Evolutionary conservation across 2,329 filamentous ascomycete species (phyloP).

Genomic region (Seiridium cupressi): DNA sequence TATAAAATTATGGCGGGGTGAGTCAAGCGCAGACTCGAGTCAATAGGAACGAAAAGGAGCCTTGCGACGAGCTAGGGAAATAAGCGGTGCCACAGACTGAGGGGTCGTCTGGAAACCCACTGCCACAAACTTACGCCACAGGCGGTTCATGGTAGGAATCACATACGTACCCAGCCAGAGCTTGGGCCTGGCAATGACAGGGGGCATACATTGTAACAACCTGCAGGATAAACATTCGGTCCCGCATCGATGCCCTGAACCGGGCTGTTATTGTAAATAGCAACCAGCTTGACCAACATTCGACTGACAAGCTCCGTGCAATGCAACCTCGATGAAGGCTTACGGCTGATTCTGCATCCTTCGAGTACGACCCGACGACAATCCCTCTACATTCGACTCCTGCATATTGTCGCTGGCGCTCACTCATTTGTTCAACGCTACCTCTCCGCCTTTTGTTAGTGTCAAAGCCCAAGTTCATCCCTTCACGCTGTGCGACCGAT

Average conservation of each 20-base stretch:
- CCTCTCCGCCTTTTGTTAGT: not conserved
- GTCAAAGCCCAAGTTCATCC: not conserved
- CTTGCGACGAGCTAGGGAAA: not conserved
- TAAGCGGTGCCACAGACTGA: conserved; percentile 5
- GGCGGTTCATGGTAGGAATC: too few species aligned
- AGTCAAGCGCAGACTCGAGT: conserved; percentile 13
- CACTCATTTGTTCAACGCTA: not conserved
- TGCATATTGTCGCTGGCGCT: too few species aligned
- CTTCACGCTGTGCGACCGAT: not conserved
- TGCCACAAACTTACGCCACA: not conserved
- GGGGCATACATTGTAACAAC: conserved; percentile 1
- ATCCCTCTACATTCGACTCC: too few species aligned
- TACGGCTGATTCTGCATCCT: not conserved
- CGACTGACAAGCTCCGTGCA: not conserved
- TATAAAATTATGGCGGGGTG: conserved; percentile 16
- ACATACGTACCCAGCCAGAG: not conserved
- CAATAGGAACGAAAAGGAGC: not conserved
- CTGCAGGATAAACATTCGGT: conserved; percentile 4
- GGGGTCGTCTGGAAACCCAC: not conserved
- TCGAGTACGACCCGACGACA: too few species aligned
- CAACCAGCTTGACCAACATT: conserved; percentile 4
- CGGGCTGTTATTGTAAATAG: conserved; percentile 6
- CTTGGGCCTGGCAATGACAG: not conserved
- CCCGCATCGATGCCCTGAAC: not conserved
- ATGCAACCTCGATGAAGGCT: not conserved